Evolutionary conservation across 495 filamentous ascomycete species (phyloP).

Genomic region (Lasiosphaeria hispida): DNA sequence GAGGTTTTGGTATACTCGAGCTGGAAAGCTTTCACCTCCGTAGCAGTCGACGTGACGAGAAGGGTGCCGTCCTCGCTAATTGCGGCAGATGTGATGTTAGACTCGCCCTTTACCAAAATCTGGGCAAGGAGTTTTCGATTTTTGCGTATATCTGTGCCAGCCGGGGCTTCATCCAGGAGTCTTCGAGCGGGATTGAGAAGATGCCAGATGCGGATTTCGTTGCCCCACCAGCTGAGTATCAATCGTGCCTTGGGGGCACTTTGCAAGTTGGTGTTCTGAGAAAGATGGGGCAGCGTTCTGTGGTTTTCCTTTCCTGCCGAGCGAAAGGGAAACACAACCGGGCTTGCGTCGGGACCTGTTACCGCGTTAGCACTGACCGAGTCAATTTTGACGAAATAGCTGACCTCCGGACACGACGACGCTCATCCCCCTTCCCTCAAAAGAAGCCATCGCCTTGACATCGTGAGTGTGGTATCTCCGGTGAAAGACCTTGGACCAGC

Average conservation of each 20-base stretch:
- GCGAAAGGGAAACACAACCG: slow-evolving; percentile 75
- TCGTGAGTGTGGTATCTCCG: slow-evolving; percentile 84
- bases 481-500: slow-evolving; percentile 85
- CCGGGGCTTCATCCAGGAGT: slow-evolving; percentile 40
- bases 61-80: slow-evolving; percentile 71
- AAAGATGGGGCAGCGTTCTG: slow-evolving; percentile 71
- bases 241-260: slow-evolving; percentile 69
- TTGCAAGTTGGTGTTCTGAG: slow-evolving; percentile 68
- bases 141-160: slow-evolving; percentile 34
- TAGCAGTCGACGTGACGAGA: slow-evolving; percentile 72
- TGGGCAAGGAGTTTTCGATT: slow-evolving; percentile 65
- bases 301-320: slow-evolving; percentile 80
- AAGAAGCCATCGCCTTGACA: slow-evolving; percentile 91
- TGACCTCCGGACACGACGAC: slow-evolving; percentile 89
- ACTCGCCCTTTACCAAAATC: slow-evolving; percentile 75
- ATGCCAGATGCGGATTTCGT: slow-evolving; percentile 82
- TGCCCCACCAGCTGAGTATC: slow-evolving; percentile 90
- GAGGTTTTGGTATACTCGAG: slow-evolving; percentile 44
- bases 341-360: slow-evolving; percentile 78
- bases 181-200: slow-evolving; percentile 49
- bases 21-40: slow-evolving; percentile 76
- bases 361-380: slow-evolving; percentile 32
- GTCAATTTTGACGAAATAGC: slow-evolving; percentile 20
- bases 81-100: slow-evolving; percentile 79
- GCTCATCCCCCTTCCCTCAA: slow-evolving; percentile 78